These are phyloP conservation scores for Quillaja saponaria DNA, from an alignment of 306 rosid species.

Conservation along the genomic window DNA sequence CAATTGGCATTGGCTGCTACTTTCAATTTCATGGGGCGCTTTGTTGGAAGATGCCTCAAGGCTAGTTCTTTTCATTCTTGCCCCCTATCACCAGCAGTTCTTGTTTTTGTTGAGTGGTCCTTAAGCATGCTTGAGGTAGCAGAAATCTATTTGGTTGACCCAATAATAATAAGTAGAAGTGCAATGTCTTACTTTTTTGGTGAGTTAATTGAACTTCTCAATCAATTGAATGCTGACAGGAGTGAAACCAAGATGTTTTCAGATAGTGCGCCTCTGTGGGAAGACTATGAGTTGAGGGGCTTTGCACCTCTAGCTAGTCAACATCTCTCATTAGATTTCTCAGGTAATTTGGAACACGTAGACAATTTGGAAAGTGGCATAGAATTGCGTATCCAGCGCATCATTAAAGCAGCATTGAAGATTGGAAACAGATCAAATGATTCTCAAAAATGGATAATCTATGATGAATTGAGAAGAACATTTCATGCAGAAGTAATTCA, in stretches of 20 bases:
- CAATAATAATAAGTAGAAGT: constrained; percentile 44
- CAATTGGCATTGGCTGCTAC: constrained; percentile 64
- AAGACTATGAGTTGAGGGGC: constrained; percentile 91
- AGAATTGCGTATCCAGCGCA: constrained; percentile 59
- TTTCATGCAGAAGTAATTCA: constrained; percentile 38
- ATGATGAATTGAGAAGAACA: constrained; percentile 37
- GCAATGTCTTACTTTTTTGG: constrained; percentile 72
- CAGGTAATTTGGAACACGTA: constrained; percentile 50
- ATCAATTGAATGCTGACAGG: constrained; percentile 32
- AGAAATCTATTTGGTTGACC: constrained; percentile 46
- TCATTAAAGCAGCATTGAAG: constrained; percentile 59
- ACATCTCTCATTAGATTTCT: constrained; percentile 60
- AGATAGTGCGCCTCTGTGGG: constrained; percentile 72
- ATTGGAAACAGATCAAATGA: constrained; percentile 54
- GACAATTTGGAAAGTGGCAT: constrained; percentile 55
- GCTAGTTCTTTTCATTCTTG: constrained; percentile 43
- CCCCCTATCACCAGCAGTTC: constrained; percentile 81
- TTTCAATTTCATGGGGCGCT: constrained; percentile 75
- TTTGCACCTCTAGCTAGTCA: constrained; percentile 58
- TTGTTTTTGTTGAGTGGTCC: constrained; percentile 82
- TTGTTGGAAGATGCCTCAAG: constrained; percentile 65
- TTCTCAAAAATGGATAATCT: constrained; percentile 54
- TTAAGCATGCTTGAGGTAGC: constrained; percentile 42
- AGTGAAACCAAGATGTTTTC: constrained; percentile 36
- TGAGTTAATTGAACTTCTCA: constrained; percentile 51